phyloP scores from a whole-genome alignment of 1,139 yeast species.

The Magnusiomyces tetraspermus region DNA sequence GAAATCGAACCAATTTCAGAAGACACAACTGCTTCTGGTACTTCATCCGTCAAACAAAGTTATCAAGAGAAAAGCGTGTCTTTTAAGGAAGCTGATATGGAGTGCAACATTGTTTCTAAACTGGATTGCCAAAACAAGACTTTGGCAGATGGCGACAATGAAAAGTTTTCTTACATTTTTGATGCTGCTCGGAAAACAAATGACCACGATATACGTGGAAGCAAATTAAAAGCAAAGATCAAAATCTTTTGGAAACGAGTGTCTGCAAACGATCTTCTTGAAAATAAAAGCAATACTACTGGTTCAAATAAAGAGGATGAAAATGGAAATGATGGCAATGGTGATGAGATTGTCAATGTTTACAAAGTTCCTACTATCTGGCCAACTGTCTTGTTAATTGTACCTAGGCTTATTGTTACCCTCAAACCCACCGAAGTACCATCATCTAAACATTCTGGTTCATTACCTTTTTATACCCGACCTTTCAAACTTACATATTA shows the following conservation, averaged over 20 bases:
- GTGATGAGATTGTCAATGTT: slow-evolving; percentile 19
- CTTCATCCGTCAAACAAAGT: background rate
- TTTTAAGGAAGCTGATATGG: slow-evolving; percentile 14
- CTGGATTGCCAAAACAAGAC: slow-evolving; percentile 9
- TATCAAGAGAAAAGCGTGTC: background rate
- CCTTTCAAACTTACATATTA: slow-evolving; percentile 33
- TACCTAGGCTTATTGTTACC: slow-evolving; percentile 54
- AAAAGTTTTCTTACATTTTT: slow-evolving; percentile 21
- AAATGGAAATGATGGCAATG: no score
- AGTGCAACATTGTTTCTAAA: slow-evolving; percentile 17
- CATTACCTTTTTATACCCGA: background rate
- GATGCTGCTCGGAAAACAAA: slow-evolving; percentile 21
- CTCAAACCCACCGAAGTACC: no score
- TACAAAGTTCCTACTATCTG: slow-evolving; percentile 26
- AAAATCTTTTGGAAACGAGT: slow-evolving; percentile 27
- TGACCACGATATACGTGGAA: slow-evolving; percentile 24
- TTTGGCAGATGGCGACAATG: slow-evolving; percentile 26
- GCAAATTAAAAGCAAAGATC: slow-evolving; percentile 29
- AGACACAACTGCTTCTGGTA: background rate
- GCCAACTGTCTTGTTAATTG: slow-evolving; percentile 50
- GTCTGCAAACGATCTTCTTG: slow-evolving; percentile 1
- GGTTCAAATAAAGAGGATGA: slow-evolving; percentile 7
- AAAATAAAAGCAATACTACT: background rate
- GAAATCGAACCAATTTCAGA: background rate
- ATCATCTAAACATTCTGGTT: no score